A percentile compares a stretch with the other conserved stretches of the same genome.
These are phyloP conservation scores for Dalbergia cultrata DNA, from an alignment of 306 rosid species.

Conservation along the genomic window DNA sequence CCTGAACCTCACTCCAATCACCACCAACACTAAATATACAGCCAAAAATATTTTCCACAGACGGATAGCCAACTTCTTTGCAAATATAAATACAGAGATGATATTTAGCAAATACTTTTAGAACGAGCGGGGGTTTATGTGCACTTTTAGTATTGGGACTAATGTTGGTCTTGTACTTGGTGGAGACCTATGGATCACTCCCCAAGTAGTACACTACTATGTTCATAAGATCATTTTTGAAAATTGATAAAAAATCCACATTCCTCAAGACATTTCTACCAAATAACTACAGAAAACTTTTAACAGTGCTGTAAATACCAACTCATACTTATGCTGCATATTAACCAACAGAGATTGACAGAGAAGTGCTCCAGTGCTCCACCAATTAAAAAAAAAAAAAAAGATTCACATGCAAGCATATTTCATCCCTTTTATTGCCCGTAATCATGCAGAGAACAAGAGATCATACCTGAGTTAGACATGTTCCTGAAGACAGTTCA, in stretches of 20 bases:
- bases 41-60: too few species aligned
- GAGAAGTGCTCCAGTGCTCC: not conserved
- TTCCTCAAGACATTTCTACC: constrained; percentile 17
- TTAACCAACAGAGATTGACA: not conserved
- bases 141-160: too few species aligned
- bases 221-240: not conserved
- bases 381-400: not conserved
- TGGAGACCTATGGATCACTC: too few species aligned
- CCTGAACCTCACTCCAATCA: too few species aligned
- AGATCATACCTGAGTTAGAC: constrained; percentile 84
- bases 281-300: not conserved
- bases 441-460: constrained; percentile 11
- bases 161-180: too few species aligned
- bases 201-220: not conserved
- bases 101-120: too few species aligned
- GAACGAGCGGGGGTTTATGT: too few species aligned
- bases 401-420: constrained; percentile 11
- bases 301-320: not conserved
- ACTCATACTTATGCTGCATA: not conserved
- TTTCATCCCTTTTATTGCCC: not conserved
- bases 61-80: too few species aligned
- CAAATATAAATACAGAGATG: too few species aligned
- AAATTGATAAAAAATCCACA: not conserved
- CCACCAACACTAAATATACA: too few species aligned
- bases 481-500: constrained; percentile 88